phyloP scores from a whole-genome alignment of 176 grass and related monocot genomes.

The Raddia guianensis region DNA sequence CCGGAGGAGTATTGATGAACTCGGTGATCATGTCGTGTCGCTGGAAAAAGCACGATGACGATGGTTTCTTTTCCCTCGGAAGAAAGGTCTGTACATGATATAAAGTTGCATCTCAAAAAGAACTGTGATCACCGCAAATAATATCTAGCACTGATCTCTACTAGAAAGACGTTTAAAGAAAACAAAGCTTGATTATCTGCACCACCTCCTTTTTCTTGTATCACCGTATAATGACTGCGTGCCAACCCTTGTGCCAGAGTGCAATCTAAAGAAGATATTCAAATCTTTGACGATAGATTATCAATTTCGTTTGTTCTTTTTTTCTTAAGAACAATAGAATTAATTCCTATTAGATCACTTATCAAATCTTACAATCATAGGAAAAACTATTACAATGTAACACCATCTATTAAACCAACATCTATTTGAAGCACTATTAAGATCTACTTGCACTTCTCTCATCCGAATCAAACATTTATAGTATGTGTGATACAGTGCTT shows the following conservation, averaged over 20 bases:
- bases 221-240: not conserved
- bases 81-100: not conserved
- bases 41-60: not conserved
- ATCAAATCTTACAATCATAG: too few relatives aligned
- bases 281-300: not conserved
- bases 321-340: not conserved
- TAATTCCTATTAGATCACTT: too few relatives aligned
- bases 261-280: not conserved
- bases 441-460: too few relatives aligned
- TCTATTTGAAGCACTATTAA: too few relatives aligned
- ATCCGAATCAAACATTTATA: too few relatives aligned
- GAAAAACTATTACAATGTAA: too few relatives aligned
- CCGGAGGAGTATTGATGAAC: not conserved
- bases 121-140: not conserved
- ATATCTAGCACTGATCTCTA: not conserved
- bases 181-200: not conserved
- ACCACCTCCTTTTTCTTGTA: not conserved
- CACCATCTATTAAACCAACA: too few relatives aligned
- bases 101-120: not conserved
- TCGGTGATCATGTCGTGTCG: not conserved
- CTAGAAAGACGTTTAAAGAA: not conserved
- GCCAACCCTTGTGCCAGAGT: not conserved
- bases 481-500: too few relatives aligned
- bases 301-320: not conserved
- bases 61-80: not conserved